Base-by-base conservation (phyloP, 78 protist species). In the Monocercomonoides exilis region DNA sequence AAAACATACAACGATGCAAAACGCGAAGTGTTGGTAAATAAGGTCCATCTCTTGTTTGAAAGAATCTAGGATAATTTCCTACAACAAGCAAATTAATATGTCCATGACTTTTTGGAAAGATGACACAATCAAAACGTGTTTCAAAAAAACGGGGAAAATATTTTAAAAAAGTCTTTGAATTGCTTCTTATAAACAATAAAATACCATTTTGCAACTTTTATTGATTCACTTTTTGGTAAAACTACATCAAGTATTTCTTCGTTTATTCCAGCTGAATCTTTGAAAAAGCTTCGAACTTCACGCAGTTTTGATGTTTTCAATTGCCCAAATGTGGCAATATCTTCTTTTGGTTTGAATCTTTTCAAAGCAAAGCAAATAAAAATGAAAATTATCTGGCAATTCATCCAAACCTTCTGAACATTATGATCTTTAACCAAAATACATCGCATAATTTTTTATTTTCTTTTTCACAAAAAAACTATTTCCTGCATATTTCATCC, bases 11-110 rank as follows among this genome's bases (percentile, higher is more conserved):
- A 70, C 86, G 81, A 91, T 92, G 96, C 43, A 91, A 54, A 29
- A 94, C 80, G 2, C 90, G 5, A 1, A 94, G 91, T 11, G 92
- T 85, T 1, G 96, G 96, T 2, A 89, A 34, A 87, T 29, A 91
- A 0, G 90, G 92, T 0, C 94, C 92, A 41, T 91, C 96, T 41
- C 84, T 84, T n/a, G 33, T 35, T 43, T 87, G 46, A 90, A 91
- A 92, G 90, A 92, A 92, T 2, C 46, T 4, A 4, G 84, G 81
- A 44, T 85, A 90, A 2, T 21, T 6, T 43, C 91, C 89, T 33
- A 86, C 43, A 32, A 3, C 1, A 5, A 91, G 36, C 2, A 90
- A 11, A 2, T 29, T 44, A 2, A 88, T 2, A 46, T 77, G 89
- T n/a, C 84, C 89, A 41, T 43, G 85, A 80, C 91, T 85, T 43